phyloP scores from a whole-genome alignment of 106 monocot genomes.

The Acorus calamus region DNA sequence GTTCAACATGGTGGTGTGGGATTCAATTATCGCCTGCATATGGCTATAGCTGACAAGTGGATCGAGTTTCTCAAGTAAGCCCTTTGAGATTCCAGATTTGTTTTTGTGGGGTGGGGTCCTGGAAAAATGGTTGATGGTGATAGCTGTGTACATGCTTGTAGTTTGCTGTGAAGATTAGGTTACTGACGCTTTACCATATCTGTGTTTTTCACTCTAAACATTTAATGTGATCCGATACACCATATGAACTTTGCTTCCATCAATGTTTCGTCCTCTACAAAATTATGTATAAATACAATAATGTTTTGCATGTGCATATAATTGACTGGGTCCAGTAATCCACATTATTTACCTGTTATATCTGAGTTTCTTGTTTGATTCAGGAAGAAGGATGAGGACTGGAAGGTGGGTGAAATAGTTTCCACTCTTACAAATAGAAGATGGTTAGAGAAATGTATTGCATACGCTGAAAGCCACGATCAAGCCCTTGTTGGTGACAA shows the following conservation, averaged over 20 bases:
- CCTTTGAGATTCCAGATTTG: neutral
- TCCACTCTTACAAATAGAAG: slow-evolving; percentile 88
- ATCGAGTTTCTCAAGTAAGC: slow-evolving; percentile 92
- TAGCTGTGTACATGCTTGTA: too few relatives aligned
- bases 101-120: neutral
- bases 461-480: slow-evolving; percentile 98
- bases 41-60: slow-evolving; percentile 99
- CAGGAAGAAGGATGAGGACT: slow-evolving; percentile 72
- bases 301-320: too few relatives aligned
- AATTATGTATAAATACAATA: too few relatives aligned
- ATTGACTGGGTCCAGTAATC: neutral
- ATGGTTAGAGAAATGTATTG: slow-evolving; percentile 92
- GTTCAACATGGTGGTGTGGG: slow-evolving; percentile 89
- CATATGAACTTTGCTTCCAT: too few relatives aligned
- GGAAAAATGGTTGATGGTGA: too few relatives aligned
- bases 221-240: too few relatives aligned
- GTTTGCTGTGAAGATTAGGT: too few relatives aligned
- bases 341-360: neutral
- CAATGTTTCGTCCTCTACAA: too few relatives aligned
- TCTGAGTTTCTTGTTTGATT: slow-evolving; percentile 1
- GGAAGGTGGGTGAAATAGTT: slow-evolving; percentile 94
- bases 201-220: too few relatives aligned
- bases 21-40: slow-evolving; percentile 95
- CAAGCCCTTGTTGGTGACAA: slow-evolving; percentile 99
- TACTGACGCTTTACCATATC: too few relatives aligned